Conservation (phyloP, 768 basidiomycete genomes). For the Naganishia onofrii region DNA sequence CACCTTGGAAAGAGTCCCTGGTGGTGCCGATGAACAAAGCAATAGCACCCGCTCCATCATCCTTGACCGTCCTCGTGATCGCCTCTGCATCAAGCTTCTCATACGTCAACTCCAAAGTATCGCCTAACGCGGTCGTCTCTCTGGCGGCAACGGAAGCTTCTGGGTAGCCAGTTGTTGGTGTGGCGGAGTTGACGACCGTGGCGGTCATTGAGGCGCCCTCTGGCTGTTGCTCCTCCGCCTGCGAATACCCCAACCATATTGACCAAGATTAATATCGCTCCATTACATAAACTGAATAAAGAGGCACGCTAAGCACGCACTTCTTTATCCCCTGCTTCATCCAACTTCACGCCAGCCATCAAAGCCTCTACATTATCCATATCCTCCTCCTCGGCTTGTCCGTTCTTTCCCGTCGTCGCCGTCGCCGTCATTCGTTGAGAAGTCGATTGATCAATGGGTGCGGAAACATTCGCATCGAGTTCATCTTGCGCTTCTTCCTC, state of each 20-base stretch:
- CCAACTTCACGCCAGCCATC: constrained; percentile 37
- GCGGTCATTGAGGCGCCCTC: background rate
- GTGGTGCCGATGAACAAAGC: constrained; percentile 81
- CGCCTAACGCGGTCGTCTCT: constrained; percentile 55
- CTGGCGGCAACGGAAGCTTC: constrained; percentile 26
- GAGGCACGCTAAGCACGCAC: constrained; percentile 16
- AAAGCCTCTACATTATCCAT: constrained; percentile 45
- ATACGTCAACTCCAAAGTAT: constrained; percentile 62
- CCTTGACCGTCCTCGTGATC: constrained; percentile 64
- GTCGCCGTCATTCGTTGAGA: too few relatives aligned
- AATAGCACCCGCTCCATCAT: constrained; percentile 68
- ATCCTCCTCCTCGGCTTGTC: constrained; percentile 40
- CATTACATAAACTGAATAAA: background rate
- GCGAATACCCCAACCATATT: background rate
- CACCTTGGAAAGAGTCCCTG: constrained; percentile 79
- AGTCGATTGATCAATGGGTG: background rate
- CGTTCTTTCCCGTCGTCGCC: too few relatives aligned
- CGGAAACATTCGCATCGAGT: background rate
- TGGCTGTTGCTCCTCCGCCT: background rate
- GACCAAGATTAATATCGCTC: background rate
- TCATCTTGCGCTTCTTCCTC: constrained; percentile 32
- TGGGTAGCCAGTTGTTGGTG: constrained; percentile 17
- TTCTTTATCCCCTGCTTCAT: constrained; percentile 15
- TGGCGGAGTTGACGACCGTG: background rate
- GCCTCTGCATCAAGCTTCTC: constrained; percentile 59